Conservation (phyloP, 108 stramenopile genomes). For the Cyclotella atomus region DNA sequence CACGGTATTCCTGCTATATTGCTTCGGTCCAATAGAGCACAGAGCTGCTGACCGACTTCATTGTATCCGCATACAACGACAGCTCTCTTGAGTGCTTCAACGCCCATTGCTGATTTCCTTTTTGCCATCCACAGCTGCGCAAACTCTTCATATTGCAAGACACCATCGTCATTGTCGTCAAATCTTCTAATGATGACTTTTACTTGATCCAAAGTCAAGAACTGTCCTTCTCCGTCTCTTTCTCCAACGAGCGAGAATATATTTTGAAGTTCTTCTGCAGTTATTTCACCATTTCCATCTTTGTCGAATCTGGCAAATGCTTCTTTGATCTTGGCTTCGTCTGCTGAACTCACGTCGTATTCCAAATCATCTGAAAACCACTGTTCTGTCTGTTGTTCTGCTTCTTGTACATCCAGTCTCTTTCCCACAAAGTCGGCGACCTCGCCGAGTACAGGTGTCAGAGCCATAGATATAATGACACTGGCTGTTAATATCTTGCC, state of each 20-base stretch:
- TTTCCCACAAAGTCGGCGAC: slow-evolving; percentile 65
- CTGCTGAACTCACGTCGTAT: slow-evolving; percentile 53
- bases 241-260: slow-evolving; percentile 48
- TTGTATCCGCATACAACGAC: slow-evolving; percentile 65
- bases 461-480: slow-evolving; percentile 82
- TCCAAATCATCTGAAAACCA: slow-evolving; percentile 49
- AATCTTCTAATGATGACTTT: slow-evolving; percentile 43
- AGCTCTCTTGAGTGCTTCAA: slow-evolving; percentile 46
- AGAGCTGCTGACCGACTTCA: slow-evolving; percentile 53
- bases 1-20: slow-evolving; percentile 46
- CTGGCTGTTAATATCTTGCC: slow-evolving; percentile 67
- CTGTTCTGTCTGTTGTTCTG: slow-evolving; percentile 14
- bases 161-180: slow-evolving; percentile 48
- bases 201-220: slow-evolving; percentile 55
- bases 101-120: slow-evolving; percentile 48
- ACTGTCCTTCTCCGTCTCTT: slow-evolving; percentile 57
- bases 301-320: slow-evolving; percentile 70
- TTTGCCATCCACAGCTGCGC: slow-evolving; percentile 56
- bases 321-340: slow-evolving; percentile 59
- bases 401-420: slow-evolving; percentile 50
- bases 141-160: slow-evolving; percentile 54
- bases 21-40: slow-evolving; percentile 37
- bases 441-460: slow-evolving; percentile 71
- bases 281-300: slow-evolving; percentile 70
- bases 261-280: slow-evolving; percentile 49